Evolutionary conservation across 1,284 basidiomycete species (phyloP), one percentile per base, ranked within the genome.

Genomic region (Trametes sp.): DNA sequence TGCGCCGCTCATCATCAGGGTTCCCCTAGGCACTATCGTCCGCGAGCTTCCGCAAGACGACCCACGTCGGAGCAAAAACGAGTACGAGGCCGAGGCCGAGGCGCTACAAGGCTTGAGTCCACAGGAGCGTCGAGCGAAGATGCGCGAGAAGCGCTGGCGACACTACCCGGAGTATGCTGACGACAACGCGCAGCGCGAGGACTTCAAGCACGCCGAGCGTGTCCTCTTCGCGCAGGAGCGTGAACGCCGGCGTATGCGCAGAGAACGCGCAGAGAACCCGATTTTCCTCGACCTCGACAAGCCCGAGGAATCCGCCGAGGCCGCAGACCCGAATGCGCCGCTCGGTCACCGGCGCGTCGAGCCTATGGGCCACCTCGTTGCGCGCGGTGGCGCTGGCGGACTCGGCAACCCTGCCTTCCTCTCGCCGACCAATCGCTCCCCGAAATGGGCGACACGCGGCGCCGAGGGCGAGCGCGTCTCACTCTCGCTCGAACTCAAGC

Each of bases 401-500:
- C 75, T 92, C 14, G 98, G 98, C 7, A 99, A 99, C 72, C 93
- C 95, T 0, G 88, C 92, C 69, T 98, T 97, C 70, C 77, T 89
- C 49, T 82, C 88, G 0, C 76, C 86, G 1, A 75, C 83, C 19
- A 89, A 87, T 60, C 87, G 92, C 2, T 89, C 92, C 1, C 92
- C 93, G 2, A 92, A 94, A 74, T 91, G 91, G 65, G 94, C 92
- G 0, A 89, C 90, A 4, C 84, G 89, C 28, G 97, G 98, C 0
- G 82, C 87, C 8, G 84, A 88, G 4, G 97, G 97, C 8, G 92
- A 96, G 68, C 86, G 88, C 9, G 78, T 96, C 64, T 92, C 92
- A 1, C 84, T 99, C 24, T 85, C 88, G 41, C 83, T 99, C n/a
- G 97, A 98, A 76, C 90, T 99, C 69, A 98, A 99, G 76, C 85